Percentiles rank a stretch among this genome's conserved stretches.
Evolutionary conservation across 2,329 filamentous ascomycete species (phyloP).

Genomic region (Colletotrichum abscissum): DNA sequence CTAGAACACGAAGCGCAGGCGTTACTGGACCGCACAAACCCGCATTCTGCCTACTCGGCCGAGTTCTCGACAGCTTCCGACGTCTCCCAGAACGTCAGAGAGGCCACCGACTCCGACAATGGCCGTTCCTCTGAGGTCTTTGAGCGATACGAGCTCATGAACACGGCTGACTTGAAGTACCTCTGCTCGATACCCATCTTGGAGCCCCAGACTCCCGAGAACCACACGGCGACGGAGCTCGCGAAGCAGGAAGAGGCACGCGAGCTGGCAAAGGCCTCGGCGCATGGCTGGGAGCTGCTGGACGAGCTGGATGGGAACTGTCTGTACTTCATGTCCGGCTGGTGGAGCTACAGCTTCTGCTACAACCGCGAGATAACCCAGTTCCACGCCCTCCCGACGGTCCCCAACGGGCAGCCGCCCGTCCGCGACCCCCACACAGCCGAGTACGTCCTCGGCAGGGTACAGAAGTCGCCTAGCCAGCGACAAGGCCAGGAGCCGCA

Average conservation of each 20-base stretch:
- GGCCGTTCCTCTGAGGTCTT: slow-evolving; percentile 42
- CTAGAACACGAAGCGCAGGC: slow-evolving; percentile 75
- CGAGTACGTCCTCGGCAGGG: slow-evolving; percentile 81
- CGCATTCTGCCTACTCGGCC: slow-evolving; percentile 52
- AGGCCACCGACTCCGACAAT: slow-evolving; percentile 47
- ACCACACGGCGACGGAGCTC: slow-evolving; percentile 74
- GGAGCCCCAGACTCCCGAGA: slow-evolving; percentile 64
- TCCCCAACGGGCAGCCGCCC: slow-evolving; percentile 76
- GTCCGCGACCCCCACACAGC: slow-evolving; percentile 80
- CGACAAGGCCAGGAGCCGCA: slow-evolving; percentile 33
- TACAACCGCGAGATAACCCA: slow-evolving; percentile 89
- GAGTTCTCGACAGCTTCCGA: slow-evolving; percentile 54
- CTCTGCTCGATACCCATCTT: slow-evolving; percentile 87
- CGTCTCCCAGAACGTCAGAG: slow-evolving; percentile 48
- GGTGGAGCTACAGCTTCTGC: slow-evolving; percentile 98
- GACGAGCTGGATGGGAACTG: slow-evolving; percentile 82
- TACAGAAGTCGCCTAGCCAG: slow-evolving; percentile 42
- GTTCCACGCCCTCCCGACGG: slow-evolving; percentile 83
- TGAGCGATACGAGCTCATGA: slow-evolving; percentile 79
- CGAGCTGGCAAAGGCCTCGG: slow-evolving; percentile 81
- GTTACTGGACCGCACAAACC: slow-evolving; percentile 59
- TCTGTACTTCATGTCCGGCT: slow-evolving; percentile 84
- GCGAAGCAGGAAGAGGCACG: slow-evolving; percentile 81
- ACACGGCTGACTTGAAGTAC: slow-evolving; percentile 76
- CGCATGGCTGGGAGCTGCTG: slow-evolving; percentile 83